Percentiles rank a stretch among this genome's conserved stretches.
phyloP scores from a whole-genome alignment of 2,329 filamentous ascomycete species.

The Scedosporium minutisporum region DNA sequence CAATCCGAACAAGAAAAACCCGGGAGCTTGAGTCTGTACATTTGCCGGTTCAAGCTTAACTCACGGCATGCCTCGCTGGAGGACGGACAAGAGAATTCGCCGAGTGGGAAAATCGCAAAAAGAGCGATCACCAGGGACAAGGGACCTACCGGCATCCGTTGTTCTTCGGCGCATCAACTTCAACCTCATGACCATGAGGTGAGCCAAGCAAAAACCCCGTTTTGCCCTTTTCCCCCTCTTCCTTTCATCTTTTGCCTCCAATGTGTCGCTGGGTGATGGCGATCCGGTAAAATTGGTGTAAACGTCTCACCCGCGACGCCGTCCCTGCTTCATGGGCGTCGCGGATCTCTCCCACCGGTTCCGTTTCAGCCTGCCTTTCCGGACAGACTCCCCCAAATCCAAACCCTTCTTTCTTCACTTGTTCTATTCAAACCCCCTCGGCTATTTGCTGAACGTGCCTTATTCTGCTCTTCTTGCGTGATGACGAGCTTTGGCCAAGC shows the following conservation, averaged over 20 bases:
- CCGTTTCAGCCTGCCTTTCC: not conserved
- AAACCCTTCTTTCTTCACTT: not conserved
- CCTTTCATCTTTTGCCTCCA: not conserved
- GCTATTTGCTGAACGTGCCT: not conserved
- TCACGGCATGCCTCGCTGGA: too few species aligned
- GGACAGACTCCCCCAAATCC: not conserved
- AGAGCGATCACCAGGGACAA: too few species aligned
- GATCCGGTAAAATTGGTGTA: not conserved
- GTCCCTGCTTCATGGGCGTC: not conserved
- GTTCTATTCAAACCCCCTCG: not conserved
- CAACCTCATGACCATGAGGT: not conserved
- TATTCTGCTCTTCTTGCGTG: not conserved
- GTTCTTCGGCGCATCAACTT: not conserved
- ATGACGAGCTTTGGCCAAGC: not conserved
- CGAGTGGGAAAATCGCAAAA: too few species aligned
- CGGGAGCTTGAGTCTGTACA: not conserved
- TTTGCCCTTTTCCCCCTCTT: not conserved
- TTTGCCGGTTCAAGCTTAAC: not conserved
- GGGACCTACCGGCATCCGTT: too few species aligned
- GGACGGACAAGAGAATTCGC: too few species aligned
- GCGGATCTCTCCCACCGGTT: not conserved
- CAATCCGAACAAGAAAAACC: not conserved
- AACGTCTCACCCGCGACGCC: not conserved
- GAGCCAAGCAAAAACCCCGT: not conserved
- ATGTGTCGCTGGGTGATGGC: too few species aligned